Evolutionary conservation across 768 basidiomycete genomes (phyloP).

Genomic region (Guyanaporus albipodus): DNA sequence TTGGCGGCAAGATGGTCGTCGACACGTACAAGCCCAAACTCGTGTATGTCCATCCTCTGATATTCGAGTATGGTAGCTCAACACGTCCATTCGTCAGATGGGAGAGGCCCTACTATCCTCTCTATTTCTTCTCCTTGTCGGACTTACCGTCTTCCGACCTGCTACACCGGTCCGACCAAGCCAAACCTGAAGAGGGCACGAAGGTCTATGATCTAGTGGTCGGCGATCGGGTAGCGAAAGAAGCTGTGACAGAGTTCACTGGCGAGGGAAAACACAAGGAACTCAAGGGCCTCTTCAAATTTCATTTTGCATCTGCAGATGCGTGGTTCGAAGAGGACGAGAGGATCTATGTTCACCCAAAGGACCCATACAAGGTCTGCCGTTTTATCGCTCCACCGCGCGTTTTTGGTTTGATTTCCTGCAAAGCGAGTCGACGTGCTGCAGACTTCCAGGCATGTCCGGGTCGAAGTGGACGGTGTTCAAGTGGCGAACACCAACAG

Average conservation of each 20-base stretch:
- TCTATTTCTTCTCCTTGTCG: constrained; percentile 48
- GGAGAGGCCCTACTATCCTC: constrained; percentile 51
- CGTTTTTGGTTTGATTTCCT: background rate
- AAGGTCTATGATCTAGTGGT: constrained; percentile 47
- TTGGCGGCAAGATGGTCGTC: constrained; percentile 47
- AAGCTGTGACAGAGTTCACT: constrained; percentile 36
- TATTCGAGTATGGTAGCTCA: background rate
- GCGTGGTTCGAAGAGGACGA: constrained; percentile 73
- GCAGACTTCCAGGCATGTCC: constrained; percentile 56
- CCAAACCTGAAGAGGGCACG: constrained; percentile 29
- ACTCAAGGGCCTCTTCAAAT: constrained; percentile 45
- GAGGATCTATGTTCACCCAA: constrained; percentile 54
- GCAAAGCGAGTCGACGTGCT: constrained; percentile 57
- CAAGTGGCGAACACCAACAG: constrained; percentile 56
- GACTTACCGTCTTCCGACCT: constrained; percentile 42
- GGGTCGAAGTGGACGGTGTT: constrained; percentile 57
- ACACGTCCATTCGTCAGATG: constrained; percentile 38
- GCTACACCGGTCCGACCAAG: constrained; percentile 31
- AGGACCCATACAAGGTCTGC: constrained; percentile 66
- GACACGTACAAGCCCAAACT: constrained; percentile 56
- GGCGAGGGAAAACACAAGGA: constrained; percentile 29
- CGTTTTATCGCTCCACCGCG: background rate
- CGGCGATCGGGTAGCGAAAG: constrained; percentile 35
- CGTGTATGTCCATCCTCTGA: constrained; percentile 43
- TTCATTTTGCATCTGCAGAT: constrained; percentile 49